Evolutionary conservation across 2,329 filamentous ascomycete genomes (phyloP), one percentile per base, ranked within the genome.

Genomic region (Nothopassalora personata): DNA sequence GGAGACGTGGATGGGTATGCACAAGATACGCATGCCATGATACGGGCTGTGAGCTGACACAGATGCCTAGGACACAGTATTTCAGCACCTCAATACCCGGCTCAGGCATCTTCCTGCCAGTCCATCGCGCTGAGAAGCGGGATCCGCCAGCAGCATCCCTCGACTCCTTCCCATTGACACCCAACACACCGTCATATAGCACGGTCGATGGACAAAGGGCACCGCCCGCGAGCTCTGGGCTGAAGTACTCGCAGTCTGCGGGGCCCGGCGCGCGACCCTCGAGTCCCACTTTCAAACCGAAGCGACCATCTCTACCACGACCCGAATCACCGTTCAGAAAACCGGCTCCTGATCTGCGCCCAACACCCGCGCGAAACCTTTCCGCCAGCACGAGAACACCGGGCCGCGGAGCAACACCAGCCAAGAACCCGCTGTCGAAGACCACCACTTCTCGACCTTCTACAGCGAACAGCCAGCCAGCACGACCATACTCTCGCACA

Each of bases 91-190:
- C 82, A 3, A 77, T 87, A 23, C 84, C 90, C 0, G 91, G 91
- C 62, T 86, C 94, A 2, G 94, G 94, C 61, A 97, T 99, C 70
- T 99, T 99, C 72, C 82, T 99, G 13, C 94, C 94, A 3, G 79
- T 94, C 15, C 85, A 87, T 72, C 94, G 95, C 73, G 90, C 90
- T 34, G 81, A 83, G 70, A 89, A 83, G 74, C 87, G 85, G 71
- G 83, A 83, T 53, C 84, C 83, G 45, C 80, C 81, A 23, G 75
- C 78, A 13, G 77, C 79, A 31, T 78, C 83, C 39, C 76, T 77
- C 36, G 79, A 78, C 53, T 78, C 81, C 6, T 82, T 83, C 64
- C 83, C 88, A 7, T 78, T 83, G 56, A 91, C 88, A 1, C 89
- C 91, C 4, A 85, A 84, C 2, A 85, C 86, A n/a, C 84, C 84